Percentiles rank a stretch among this genome's conserved stretches.
Evolutionary conservation across 306 rosid genomes (phyloP).

Genomic region (Dalbergia cultrata): DNA sequence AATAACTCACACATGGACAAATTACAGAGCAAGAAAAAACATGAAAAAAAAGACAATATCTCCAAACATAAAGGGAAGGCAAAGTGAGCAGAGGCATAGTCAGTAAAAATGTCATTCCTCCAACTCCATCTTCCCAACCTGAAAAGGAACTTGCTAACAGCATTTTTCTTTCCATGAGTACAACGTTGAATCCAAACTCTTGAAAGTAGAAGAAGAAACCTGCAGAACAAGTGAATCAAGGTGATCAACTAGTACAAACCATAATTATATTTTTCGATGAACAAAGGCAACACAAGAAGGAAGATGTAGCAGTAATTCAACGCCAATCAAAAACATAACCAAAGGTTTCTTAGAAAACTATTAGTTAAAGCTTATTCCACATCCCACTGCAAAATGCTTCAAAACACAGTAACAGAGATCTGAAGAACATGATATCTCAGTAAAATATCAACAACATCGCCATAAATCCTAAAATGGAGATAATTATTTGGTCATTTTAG

Average conservation of each 20-base stretch:
- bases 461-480: too few species aligned
- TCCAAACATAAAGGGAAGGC: conserved; percentile 41
- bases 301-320: conserved; percentile 6
- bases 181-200: conserved; percentile 26
- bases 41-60: conserved; percentile 1
- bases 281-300: conserved; percentile 3
- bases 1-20: conserved; percentile 36
- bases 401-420: too few species aligned
- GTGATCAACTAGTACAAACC: not conserved
- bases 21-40: conserved; percentile 29
- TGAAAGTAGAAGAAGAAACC: conserved; percentile 43
- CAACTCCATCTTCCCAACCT: conserved; percentile 55
- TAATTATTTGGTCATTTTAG: too few species aligned
- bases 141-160: conserved; percentile 28
- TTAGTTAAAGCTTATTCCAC: not conserved
- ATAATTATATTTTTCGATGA: conserved; percentile 6
- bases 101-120: conserved; percentile 46
- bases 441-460: too few species aligned
- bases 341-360: not conserved
- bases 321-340: conserved; percentile 24
- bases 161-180: conserved; percentile 23
- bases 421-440: too few species aligned
- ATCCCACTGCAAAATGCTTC: too few species aligned
- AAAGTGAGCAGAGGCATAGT: conserved; percentile 47
- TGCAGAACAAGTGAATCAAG: conserved; percentile 43